These are phyloP conservation scores for Deakozyma indianensis DNA, from an alignment of 805 yeast species.

Conservation along the genomic window DNA sequence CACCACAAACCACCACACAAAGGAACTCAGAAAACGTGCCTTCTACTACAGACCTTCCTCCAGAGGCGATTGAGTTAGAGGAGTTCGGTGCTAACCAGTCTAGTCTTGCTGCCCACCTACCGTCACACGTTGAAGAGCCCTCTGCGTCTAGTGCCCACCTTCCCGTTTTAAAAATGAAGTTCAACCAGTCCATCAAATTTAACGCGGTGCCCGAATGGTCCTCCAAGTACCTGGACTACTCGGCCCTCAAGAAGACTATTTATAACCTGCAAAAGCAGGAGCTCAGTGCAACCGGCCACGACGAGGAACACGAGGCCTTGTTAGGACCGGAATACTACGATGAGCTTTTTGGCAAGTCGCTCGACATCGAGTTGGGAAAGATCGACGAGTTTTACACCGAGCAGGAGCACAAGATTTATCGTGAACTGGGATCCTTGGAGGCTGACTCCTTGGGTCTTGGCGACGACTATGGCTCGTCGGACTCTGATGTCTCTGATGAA, in stretches of 20 bases:
- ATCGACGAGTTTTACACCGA: conserved; percentile 59
- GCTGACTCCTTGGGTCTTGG: conserved; percentile 29
- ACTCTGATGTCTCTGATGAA: conserved; percentile 6
- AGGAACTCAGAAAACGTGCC: too few relatives aligned
- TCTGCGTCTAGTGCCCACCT: too few relatives aligned
- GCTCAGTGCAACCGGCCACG: conserved; percentile 15
- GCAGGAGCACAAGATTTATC: conserved; percentile 47
- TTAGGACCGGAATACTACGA: conserved; percentile 32
- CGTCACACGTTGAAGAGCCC: too few relatives aligned
- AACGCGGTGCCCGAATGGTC: conserved; percentile 99
- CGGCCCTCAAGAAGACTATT: conserved; percentile 71
- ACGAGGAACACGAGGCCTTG: conserved; percentile 17
- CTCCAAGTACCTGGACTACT: conserved; percentile 78
- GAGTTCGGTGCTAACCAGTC: too few relatives aligned
- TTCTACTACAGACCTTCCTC: too few relatives aligned
- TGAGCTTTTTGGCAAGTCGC: conserved; percentile 48
- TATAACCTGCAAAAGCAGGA: conserved; percentile 66
- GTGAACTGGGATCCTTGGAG: conserved; percentile 42
- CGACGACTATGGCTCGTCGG: conserved; percentile 16
- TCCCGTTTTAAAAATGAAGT: conserved; percentile 54
- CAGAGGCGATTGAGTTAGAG: too few relatives aligned
- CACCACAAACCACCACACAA: too few relatives aligned
- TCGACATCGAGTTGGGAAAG: conserved; percentile 64
- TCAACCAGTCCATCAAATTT: conserved; percentile 86
- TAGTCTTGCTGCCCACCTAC: too few relatives aligned